Evolutionary conservation across 2,329 filamentous ascomycete species (phyloP), one percentile per base, ranked within the genome.

Genomic region (Apiospora marii): DNA sequence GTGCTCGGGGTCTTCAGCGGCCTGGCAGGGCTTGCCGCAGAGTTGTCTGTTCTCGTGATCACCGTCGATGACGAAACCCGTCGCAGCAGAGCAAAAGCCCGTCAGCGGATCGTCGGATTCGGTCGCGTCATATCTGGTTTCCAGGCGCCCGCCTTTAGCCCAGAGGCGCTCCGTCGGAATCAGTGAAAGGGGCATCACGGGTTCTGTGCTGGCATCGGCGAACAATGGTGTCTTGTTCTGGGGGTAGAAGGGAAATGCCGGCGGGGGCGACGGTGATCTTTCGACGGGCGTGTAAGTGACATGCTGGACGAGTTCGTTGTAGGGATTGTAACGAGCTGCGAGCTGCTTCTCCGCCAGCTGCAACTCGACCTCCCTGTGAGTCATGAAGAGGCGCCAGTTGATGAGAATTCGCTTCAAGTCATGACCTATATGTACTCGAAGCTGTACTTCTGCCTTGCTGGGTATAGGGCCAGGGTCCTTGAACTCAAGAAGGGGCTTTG

Each of bases 261-360:
- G 68, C n/a, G 68, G 68, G 7, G 68, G 68, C 4, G 68, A 70
- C 4, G 68, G 68, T 24, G 30, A 22, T 43, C 68, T 70, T n/a
- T 70, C 68, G 68, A 70, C 68, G 4, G 68, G 68, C 3, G 34
- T 24, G 48, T 4, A 19, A 19, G 48, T 53, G 16, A 51, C 48
- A 19, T 37, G 8, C 12, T 53, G 44, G 19, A 53, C 13, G n/a
- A 41, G 41, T 30, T 41, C 44, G 6, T 44, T 27, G 8, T 58
- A 48, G 48, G 44, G 46, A 19, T 51, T 70, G 68, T 27, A 41
- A 12, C 48, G 19, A 2, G 48, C 68, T 2, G 49, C 49, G 46
- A 41, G 34, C 7, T 27, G 68, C 68, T 70, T 41, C 27, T 70
- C 58, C 3, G 12, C 46, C 16, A 41, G 6, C 8, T 70, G 48